These are phyloP conservation scores for Agapanthus africanus DNA, from an alignment of 106 monocot genomes.

Conservation along the genomic window DNA sequence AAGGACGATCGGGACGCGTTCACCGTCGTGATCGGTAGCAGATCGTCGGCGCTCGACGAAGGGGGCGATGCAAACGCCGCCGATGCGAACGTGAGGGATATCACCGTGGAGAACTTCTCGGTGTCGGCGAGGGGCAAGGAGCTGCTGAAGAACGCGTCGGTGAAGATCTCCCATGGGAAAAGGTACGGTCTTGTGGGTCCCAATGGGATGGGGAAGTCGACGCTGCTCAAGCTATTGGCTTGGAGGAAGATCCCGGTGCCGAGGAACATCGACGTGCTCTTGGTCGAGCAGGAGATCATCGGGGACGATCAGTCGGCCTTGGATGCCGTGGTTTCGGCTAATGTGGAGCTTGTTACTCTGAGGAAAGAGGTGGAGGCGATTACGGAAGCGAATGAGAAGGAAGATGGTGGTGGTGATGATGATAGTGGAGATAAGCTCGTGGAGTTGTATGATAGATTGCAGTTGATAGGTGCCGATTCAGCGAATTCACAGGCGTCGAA, in stretches of 20 bases:
- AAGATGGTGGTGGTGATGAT: constrained; percentile 9
- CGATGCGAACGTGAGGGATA: constrained; percentile 56
- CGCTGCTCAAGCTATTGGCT: constrained; percentile 59
- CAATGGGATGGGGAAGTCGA: constrained; percentile 73
- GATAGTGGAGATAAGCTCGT: constrained; percentile 47
- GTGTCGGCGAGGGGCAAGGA: constrained; percentile 75
- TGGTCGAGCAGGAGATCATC: constrained; percentile 74
- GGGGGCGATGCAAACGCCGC: constrained; percentile 25
- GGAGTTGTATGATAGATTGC: constrained; percentile 46
- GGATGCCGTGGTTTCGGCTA: constrained; percentile 63
- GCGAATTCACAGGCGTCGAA: constrained; percentile 72
- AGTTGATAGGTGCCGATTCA: constrained; percentile 52
- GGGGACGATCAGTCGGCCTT: constrained; percentile 53
- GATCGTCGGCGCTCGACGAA: constrained; percentile 19
- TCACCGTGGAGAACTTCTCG: constrained; percentile 68
- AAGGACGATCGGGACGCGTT: constrained; percentile 64
- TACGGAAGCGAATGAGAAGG: constrained; percentile 3
- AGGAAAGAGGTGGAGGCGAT: constrained; percentile 35
- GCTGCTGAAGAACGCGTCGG: constrained; percentile 58
- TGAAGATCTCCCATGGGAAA: constrained; percentile 67
- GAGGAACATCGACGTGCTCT: constrained; percentile 52
- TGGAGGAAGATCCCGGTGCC: constrained; percentile 82
- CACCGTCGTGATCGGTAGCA: constrained; percentile 46
- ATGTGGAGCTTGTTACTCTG: constrained; percentile 49
- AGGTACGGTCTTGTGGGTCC: constrained; percentile 74